These are phyloP conservation scores for Colletotrichum somersetense DNA, from an alignment of 2,329 filamentous ascomycete genomes.

Conservation along the genomic window DNA sequence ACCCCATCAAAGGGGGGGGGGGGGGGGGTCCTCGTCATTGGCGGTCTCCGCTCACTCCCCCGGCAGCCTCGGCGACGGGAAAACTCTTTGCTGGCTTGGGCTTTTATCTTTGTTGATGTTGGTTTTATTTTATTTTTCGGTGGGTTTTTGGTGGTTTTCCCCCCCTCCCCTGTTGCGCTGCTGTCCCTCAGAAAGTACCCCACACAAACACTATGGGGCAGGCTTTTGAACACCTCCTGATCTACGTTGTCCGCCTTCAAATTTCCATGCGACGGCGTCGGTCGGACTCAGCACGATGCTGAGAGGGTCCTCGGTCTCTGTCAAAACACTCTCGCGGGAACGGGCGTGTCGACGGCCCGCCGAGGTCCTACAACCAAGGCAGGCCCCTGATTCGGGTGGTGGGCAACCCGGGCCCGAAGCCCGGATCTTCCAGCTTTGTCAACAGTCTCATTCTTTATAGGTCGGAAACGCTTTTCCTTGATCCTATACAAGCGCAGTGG, in stretches of 20 bases:
- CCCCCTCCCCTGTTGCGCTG: neutral
- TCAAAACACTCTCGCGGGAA: constrained; percentile 19
- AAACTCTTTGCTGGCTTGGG: neutral
- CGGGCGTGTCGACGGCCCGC: neutral
- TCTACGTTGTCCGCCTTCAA: neutral
- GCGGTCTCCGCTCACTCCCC: constrained; percentile 8
- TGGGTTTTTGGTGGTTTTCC: too few relatives aligned
- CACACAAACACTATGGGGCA: too few relatives aligned
- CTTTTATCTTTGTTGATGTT: neutral
- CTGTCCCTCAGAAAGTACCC: neutral
- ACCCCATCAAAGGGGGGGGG: constrained; percentile 3
- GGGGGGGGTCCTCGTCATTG: neutral
- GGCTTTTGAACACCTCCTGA: neutral
- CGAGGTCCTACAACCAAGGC: constrained; percentile 16
- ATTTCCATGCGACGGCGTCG: constrained; percentile 11
- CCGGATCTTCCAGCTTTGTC: neutral
- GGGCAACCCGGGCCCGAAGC: constrained; percentile 13
- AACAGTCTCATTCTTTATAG: too few relatives aligned
- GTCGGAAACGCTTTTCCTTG: neutral
- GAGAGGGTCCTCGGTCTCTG: neutral
- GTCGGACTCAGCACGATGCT: constrained; percentile 7
- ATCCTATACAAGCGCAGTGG: neutral
- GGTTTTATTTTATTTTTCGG: too few relatives aligned
- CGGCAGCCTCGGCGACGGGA: constrained; percentile 8
- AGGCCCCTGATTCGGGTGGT: constrained; percentile 12